Evolutionary conservation across 2,329 filamentous ascomycete genomes (phyloP), one percentile per base, ranked within the genome.

Genomic region (Fusarium phyllophilum): DNA sequence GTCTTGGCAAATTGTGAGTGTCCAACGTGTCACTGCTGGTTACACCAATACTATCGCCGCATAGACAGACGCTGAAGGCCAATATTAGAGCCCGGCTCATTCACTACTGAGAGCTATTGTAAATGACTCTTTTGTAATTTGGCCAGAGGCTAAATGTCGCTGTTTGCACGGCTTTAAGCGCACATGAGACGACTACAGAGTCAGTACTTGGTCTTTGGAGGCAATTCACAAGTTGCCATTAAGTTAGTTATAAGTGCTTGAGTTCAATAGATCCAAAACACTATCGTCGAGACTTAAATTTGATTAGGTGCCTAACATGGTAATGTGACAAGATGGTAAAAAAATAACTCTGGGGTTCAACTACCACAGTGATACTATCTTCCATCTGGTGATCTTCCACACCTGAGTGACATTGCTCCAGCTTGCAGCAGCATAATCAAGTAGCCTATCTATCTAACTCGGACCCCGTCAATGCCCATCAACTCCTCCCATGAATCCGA

Each of bases 381-480:
- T 29, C 20, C 41, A 12, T 15, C 8, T 17, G 22, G 24, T 26
- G 15, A 38, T 20, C 26, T 20, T 24, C 26, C 39, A 58, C 17
- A 29, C 52, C 38, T 62, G 56, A 41, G 58, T 31, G 49, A 57
- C 33, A 45, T 58, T 49, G 38, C 60, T 38, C 55, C 55, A 66
- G 58, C 55, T 48, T 38, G 39, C 36, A 62, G 15, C 33, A 51
- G 56, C 42, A 38, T 49, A 73, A 72, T 55, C 70, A 74, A 74
- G 45, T 46, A 57, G 29, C 58, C 34, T 62, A 72, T 74, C 72
- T 74, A 68, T 72, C 67, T 74, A 64, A 72, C 68, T 72, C 46
- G 49, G 61, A 65, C 46, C 63, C 72, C 58, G 59, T 65, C 48
- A 69, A 74, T 74, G 46, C 72, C 66, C 45, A 48, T 29, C 63